Evolutionary conservation across 2,329 filamentous ascomycete species (phyloP).

Genomic region (Ophiostoma quercus): DNA sequence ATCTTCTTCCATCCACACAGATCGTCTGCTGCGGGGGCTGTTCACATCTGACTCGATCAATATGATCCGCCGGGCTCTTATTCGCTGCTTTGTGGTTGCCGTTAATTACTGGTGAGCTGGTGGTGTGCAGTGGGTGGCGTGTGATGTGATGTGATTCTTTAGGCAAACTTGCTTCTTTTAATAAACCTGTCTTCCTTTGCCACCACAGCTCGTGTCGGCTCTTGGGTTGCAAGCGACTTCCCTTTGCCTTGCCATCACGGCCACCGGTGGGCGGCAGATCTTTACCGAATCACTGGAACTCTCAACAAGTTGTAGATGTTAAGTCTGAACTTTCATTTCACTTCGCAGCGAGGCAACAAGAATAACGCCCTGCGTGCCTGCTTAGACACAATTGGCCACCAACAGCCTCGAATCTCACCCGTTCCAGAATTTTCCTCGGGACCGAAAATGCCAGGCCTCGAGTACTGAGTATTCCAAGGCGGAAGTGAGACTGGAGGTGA

Average conservation of each 20-base stretch:
- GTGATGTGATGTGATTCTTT: neutral
- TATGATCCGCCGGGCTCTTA: neutral
- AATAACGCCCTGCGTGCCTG: neutral
- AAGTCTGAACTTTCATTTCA: neutral
- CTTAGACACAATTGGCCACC: neutral
- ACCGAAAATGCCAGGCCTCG: neutral
- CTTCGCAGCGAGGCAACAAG: neutral
- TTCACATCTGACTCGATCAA: neutral
- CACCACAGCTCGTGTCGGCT: neutral
- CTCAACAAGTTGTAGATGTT: neutral
- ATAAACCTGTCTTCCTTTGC: neutral
- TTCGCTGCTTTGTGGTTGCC: neutral
- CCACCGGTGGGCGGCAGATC: neutral
- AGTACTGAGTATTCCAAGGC: neutral
- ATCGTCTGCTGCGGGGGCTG: neutral
- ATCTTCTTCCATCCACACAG: neutral
- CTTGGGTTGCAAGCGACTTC: neutral
- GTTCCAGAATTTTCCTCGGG: neutral
- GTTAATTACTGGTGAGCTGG: neutral
- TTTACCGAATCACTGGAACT: neutral
- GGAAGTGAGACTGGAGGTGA: neutral
- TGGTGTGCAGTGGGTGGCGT: neutral
- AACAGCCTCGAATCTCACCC: neutral
- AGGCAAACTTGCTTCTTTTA: neutral
- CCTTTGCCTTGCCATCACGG: neutral